phyloP scores from a whole-genome alignment of 2,329 filamentous ascomycete species.

The Byssochlamys sp. region DNA sequence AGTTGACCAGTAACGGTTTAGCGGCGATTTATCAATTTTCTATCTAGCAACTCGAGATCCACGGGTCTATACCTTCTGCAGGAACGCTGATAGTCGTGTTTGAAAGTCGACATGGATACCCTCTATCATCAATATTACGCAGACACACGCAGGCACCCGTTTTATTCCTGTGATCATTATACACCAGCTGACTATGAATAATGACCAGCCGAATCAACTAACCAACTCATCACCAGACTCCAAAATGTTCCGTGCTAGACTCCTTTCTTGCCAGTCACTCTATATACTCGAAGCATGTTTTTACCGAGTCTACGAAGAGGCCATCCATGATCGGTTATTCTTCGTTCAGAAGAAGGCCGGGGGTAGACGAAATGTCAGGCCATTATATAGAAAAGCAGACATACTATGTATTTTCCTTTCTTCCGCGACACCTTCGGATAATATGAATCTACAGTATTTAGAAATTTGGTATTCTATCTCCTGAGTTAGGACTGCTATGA shows the following conservation, averaged over 20 bases:
- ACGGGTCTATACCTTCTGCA: neutral
- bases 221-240: neutral
- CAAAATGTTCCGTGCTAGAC: neutral
- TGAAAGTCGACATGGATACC: neutral
- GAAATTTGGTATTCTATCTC: neutral
- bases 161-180: neutral
- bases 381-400: neutral
- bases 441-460: neutral
- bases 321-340: neutral
- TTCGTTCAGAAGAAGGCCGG: too few species aligned
- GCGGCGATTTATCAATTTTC: neutral
- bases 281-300: neutral
- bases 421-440: neutral
- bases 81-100: neutral
- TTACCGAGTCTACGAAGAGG: neutral
- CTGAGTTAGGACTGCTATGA: neutral
- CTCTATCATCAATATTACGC: neutral
- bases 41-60: neutral
- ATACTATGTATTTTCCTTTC: neutral
- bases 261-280: too few species aligned
- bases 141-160: neutral
- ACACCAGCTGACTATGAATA: neutral
- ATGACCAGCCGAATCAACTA: neutral
- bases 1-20: neutral
- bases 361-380: neutral